Evolutionary conservation across 2,329 filamentous ascomycete genomes (phyloP), one percentile per base, ranked within the genome.

Genomic region (Penicillium vulpinum): DNA sequence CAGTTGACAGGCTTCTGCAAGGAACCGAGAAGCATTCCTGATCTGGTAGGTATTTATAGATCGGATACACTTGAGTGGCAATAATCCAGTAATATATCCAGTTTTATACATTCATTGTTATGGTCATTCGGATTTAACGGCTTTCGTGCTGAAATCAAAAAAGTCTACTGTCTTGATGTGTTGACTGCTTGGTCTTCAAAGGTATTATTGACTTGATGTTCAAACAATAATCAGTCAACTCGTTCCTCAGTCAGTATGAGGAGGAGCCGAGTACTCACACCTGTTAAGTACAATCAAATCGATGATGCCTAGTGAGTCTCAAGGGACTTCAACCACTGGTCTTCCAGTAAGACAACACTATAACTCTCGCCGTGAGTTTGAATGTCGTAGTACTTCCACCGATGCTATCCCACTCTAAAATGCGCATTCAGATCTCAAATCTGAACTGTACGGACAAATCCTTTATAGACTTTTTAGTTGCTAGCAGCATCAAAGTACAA

Each of bases 21-120:
- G 51, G 36, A 54, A 40, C 45, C 51, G 29, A 49, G 26, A 11
- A 33, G 51, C 43, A 54, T 39, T 40, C 33, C 43, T 38, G 16
- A 24, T 48, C 39, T 28, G 43, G 18, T 26, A 47, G n/a, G 7
- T 53, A 53, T 36, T 29, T 46, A 28, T 47, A 47, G 33, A 26
- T 15, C 21, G 11, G 18, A 33, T 28, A 10, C 18, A 36, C 11
- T 26, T 18, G 0, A 24, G 21, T 48, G 3, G 29, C 15, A 15
- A 24, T 22, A 22, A 22, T 31, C 18, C 16, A 18, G 16, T 18
- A n/a, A 11, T 29, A 29, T 29, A 21, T 44, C 26, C 4, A 21
- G 26, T 18, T 29, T 29, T 21, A 9, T 44, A 13, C 6, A 10
- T 16, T 44, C 40, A n/a, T n/a, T n/a, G 21, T 16, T 16, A 10